Evolutionary conservation across 306 rosid species (phyloP).

Genomic region (Cicer arietinum): DNA sequence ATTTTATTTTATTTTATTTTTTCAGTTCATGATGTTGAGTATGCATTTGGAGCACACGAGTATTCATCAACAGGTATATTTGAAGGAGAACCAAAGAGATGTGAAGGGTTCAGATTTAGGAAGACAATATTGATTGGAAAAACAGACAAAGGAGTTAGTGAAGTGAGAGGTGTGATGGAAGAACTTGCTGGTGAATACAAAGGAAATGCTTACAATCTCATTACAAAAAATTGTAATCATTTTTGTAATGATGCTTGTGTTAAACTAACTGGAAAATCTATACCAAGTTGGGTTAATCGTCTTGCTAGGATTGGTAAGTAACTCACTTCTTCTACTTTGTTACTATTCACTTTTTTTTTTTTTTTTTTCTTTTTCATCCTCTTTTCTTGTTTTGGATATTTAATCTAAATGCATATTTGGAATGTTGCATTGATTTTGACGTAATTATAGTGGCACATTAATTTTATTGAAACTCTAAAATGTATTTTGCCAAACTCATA

Average conservation of each 20-base stretch:
- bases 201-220: slow-evolving; percentile 89
- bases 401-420: not conserved
- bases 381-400: not conserved
- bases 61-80: slow-evolving; percentile 78
- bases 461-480: no score
- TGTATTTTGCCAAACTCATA: no score
- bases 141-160: slow-evolving; percentile 59
- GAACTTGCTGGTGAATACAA: slow-evolving; percentile 66
- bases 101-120: slow-evolving; percentile 81
- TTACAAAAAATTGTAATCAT: slow-evolving; percentile 91
- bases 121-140: slow-evolving; percentile 81
- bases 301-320: slow-evolving; percentile 83
- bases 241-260: slow-evolving; percentile 80
- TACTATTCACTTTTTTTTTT: not conserved
- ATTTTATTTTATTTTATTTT: not conserved
- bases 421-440: no score
- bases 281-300: slow-evolving; percentile 94
- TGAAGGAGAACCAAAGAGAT: slow-evolving; percentile 84
- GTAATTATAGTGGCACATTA: no score
- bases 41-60: slow-evolving; percentile 93
- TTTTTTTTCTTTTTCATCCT: not conserved
- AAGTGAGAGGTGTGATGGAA: slow-evolving; percentile 70
- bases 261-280: slow-evolving; percentile 75
- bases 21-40: slow-evolving; percentile 74
- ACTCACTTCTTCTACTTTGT: not conserved